Evolutionary conservation across 345 rosid genomes (phyloP), one percentile per base, ranked within the genome.

Genomic region (Angophora floribunda): DNA sequence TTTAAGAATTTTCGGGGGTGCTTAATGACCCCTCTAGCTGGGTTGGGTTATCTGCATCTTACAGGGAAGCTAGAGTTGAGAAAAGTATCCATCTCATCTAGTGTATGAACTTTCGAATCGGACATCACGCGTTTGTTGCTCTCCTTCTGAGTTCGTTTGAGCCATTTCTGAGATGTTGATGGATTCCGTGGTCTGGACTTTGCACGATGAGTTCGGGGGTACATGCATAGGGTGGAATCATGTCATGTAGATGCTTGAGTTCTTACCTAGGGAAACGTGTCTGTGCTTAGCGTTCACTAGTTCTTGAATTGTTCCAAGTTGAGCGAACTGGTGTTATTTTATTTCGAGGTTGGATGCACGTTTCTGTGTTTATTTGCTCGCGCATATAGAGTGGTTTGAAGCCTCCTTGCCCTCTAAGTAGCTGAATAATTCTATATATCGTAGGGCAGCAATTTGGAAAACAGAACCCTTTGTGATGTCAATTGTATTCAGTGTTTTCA

Each of bases 211-310:
- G 61, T 57, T 57, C 1, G 51, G 6, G 28, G 63, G 63, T 57
- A 22, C 63, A 9, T 57, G 28, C 63, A 4, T 57, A 57, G 28
- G 61, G 63, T 0, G 63, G 63, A 57, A 4, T 57, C 13, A 0
- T 57, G 63, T 57, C 12, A 4, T 57, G 63, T 22, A 22, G 63
- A 55, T 55, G 61, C 61, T 22, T 22, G 61, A 21, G 61, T 55
- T 55, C 59, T 21, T 55, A 0, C 0, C 61, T 4, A 21, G 61
- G 26, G 61, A 55, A 8, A 55, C 0, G 13, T 57, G n/a, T 24
- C 10, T 4, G 13, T 22, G 1, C 13, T 9, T 22, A 13, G 63
- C 0, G n/a, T 4, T 57, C 9, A 1, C 63, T 57, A 4, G n/a
- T 57, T 24, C 65, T 26, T 59, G 11, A 26, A 59, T 59, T 59